Evolutionary conservation across 371 early-diverging fungal genomes (phyloP).

Genomic region (Paramicrosporidium saccamoebae): DNA sequence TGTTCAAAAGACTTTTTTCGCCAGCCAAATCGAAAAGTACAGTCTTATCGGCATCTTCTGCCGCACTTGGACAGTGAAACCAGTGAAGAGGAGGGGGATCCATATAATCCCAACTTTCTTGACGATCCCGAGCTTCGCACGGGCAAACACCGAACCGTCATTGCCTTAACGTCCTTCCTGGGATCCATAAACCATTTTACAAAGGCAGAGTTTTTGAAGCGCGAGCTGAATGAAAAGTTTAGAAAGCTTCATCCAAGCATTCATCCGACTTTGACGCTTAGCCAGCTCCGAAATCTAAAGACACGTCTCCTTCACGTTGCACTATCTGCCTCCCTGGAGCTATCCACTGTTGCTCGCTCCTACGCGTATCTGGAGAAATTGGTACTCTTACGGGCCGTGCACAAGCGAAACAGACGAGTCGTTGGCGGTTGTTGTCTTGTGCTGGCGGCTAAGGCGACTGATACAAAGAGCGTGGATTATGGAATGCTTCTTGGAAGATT

Average conservation of each 20-base stretch:
- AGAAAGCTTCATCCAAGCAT: constrained; percentile 12
- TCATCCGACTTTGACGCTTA: constrained; percentile 13
- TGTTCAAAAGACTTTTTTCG: no score
- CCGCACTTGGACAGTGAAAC: no score
- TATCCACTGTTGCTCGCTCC: constrained; percentile 54
- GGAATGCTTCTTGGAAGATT: no score
- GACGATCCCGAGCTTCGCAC: constrained; percentile 24
- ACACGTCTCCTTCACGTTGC: constrained; percentile 10
- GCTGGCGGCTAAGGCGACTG: constrained; percentile 1
- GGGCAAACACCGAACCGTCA: constrained; percentile 14
- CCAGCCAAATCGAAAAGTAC: no score
- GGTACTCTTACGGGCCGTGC: constrained; percentile 9
- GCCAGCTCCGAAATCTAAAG: constrained; percentile 18
- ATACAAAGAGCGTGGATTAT: no score
- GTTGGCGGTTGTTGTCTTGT: constrained; percentile 3
- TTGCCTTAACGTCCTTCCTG: constrained; percentile 17
- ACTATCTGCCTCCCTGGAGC: constrained; percentile 24
- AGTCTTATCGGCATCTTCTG: no score
- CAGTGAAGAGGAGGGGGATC: no score
- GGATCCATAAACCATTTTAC: constrained; percentile 20
- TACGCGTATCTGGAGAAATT: constrained; percentile 80
- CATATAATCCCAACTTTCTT: constrained; percentile 11
- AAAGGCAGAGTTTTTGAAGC: constrained; percentile 13
- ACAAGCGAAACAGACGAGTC: constrained; percentile 8
- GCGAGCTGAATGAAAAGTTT: constrained; percentile 20